Conservation (phyloP, 1,139 yeast genomes). For the Candida sanyaensis region DNA sequence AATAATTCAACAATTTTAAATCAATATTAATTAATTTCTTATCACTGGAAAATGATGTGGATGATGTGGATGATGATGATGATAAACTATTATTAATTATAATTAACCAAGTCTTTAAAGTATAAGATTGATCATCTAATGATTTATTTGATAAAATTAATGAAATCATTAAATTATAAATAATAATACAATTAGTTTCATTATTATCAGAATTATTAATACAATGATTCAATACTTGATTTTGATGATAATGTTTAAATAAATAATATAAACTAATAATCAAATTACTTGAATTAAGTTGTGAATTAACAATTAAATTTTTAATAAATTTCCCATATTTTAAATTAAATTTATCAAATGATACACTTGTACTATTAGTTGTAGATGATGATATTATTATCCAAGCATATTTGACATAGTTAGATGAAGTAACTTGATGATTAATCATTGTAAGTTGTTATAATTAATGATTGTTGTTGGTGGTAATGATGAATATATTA, state of each 20-base stretch:
- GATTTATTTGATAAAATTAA: constrained; percentile 50
- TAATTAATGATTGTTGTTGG: neutral
- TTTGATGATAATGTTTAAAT: constrained; percentile 24
- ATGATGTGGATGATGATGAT: too few relatives aligned
- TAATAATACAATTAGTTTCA: constrained; percentile 17
- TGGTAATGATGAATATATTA: neutral
- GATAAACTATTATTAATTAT: constrained; percentile 14
- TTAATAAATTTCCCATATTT: constrained; percentile 23
- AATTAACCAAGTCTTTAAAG: constrained; percentile 52
- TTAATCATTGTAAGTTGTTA: neutral
- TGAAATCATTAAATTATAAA: constrained; percentile 33
- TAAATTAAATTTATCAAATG: constrained; percentile 16
- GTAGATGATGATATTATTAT: constrained; percentile 11
- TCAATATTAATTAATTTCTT: constrained; percentile 12
- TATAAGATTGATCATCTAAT: constrained; percentile 53
- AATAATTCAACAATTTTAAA: constrained; percentile 24
- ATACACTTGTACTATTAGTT: neutral
- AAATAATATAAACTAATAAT: constrained; percentile 33
- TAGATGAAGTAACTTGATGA: constrained; percentile 11
- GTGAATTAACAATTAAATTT: constrained; percentile 27
- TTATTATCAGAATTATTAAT: constrained; percentile 18
- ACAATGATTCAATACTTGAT: constrained; percentile 8
- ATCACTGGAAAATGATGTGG: neutral
- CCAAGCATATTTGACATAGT: constrained; percentile 17
- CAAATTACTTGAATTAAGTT: constrained; percentile 31